Evolutionary conservation across 371 early-diverging fungal species (phyloP), one percentile per base, ranked within the genome.

Genomic region (Apophysomyces variabilis): DNA sequence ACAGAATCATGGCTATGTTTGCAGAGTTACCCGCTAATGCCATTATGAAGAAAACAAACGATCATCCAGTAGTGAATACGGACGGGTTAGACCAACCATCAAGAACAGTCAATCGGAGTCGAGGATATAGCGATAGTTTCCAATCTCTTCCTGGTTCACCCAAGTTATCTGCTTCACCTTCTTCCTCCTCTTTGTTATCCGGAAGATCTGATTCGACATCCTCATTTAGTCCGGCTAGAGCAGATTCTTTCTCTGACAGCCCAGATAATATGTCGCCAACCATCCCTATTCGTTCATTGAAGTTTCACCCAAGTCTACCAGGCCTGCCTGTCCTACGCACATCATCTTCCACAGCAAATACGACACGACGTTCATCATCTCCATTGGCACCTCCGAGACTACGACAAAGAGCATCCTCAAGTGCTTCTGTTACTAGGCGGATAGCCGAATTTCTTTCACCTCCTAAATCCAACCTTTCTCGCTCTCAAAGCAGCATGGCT

Each of bases 1-100:
- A 79, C n/a, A 72, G 83, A 26, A 44, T 72, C 16, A 46, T 70
- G 36, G 71, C 71, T 18, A 61, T 80, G 71, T 80, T 80, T 61
- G 62, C 76, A 12, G 62, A 66, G 37, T 47, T 65, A 45, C 36
- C 62, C 21, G 11, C 47, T 14, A 43, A 41, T 46, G 47, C 62
- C 7, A 12, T 37, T 47, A 21, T 45, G 38, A 5, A 66, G 39
- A 44, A 39, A 57, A 41, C 11, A 61, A 12, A 43, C 61, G 14
- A 66, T 57, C 61, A 41, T 38, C 21, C 38, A 6, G 38, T 50
- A 16, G 57, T 69, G 16, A 57, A 69, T 32, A 57, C 65, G 3
- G 69, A 69, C 16, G 69, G 65, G 4, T 47, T 69, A 37, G 65
- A 18, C 43, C 39, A 60, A 38, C 37, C 63, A 44, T 21, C 47